phyloP scores from a whole-genome alignment of 2,329 filamentous ascomycete species.

The Exophiala sp. region DNA sequence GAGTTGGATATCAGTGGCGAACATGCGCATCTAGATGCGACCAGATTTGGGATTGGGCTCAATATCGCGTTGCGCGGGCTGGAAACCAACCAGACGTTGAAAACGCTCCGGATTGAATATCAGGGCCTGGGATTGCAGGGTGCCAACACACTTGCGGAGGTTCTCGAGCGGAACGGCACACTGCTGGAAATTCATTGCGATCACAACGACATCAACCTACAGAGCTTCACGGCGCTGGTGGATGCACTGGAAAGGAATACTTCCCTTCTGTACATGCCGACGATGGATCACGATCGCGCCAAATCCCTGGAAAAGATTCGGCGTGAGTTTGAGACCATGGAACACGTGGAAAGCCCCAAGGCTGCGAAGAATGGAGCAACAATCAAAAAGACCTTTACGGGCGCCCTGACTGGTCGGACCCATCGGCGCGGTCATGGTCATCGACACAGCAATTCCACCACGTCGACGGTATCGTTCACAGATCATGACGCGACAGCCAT shows the following conservation, averaged over 20 bases:
- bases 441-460: conserved; percentile 15
- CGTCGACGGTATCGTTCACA: conserved; percentile 25
- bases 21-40: conserved; percentile 64
- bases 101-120: conserved; percentile 58
- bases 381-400: conserved; percentile 41
- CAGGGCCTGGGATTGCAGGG: conserved; percentile 65
- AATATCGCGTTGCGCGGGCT: conserved; percentile 61
- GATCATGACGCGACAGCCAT: conserved; percentile 39
- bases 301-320: conserved; percentile 56
- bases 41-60: conserved; percentile 62
- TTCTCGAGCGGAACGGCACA: conserved; percentile 58
- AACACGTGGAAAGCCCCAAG: conserved; percentile 32
- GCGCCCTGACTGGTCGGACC: conserved; percentile 34
- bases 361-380: conserved; percentile 36
- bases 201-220: conserved; percentile 60
- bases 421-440: conserved; percentile 6
- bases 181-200: conserved; percentile 63
- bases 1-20: conserved; percentile 66
- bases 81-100: conserved; percentile 57
- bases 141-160: conserved; percentile 62
- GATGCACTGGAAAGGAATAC: conserved; percentile 63
- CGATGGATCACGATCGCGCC: conserved; percentile 56
- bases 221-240: conserved; percentile 59
- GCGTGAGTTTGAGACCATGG: conserved; percentile 50
- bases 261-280: conserved; percentile 56